Evolutionary conservation across 1,139 yeast genomes (phyloP).

Genomic region (Keqinozyma sinolaborantium): DNA sequence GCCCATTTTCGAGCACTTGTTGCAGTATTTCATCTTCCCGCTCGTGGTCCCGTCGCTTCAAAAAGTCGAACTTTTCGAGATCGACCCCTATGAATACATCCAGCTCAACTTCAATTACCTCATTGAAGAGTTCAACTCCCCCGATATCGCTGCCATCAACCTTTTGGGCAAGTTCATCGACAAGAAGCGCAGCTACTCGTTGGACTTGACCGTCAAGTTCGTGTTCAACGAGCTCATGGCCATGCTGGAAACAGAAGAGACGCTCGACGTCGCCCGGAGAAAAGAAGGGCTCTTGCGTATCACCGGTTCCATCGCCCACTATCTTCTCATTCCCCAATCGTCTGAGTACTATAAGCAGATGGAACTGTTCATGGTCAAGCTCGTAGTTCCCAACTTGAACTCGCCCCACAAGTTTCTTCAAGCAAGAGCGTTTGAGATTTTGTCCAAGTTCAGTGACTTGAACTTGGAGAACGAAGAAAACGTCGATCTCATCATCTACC

Average conservation of each 20-base stretch:
- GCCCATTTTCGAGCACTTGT: conserved; percentile 63
- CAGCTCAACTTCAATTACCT: conserved; percentile 71
- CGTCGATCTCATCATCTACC: conserved; percentile 53
- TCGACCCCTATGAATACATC: conserved; percentile 89
- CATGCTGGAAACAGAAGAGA: conserved; percentile 38
- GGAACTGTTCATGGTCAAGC: conserved; percentile 62
- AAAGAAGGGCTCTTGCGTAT: conserved; percentile 81
- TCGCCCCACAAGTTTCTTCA: conserved; percentile 70
- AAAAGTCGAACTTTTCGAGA: conserved; percentile 72
- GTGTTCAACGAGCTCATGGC: conserved; percentile 52
- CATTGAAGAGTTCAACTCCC: conserved; percentile 50
- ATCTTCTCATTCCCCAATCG: conserved; percentile 51
- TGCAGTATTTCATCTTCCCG: conserved; percentile 77
- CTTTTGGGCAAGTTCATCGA: conserved; percentile 63
- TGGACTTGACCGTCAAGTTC: conserved; percentile 65
- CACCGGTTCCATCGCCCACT: conserved; percentile 67
- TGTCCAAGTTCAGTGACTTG: conserved; percentile 66
- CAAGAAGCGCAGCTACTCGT: conserved; percentile 58
- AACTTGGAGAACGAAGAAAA: conserved; percentile 49
- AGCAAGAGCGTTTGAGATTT: conserved; percentile 80
- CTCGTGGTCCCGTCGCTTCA: conserved; percentile 69
- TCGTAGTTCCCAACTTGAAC: conserved; percentile 70
- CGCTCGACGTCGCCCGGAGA: conserved; percentile 60
- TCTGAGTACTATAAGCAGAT: conserved; percentile 56
- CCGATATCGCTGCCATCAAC: conserved; percentile 68